Conservation (phyloP, 306 rosid genomes). For the Vicia sativa region DNA sequence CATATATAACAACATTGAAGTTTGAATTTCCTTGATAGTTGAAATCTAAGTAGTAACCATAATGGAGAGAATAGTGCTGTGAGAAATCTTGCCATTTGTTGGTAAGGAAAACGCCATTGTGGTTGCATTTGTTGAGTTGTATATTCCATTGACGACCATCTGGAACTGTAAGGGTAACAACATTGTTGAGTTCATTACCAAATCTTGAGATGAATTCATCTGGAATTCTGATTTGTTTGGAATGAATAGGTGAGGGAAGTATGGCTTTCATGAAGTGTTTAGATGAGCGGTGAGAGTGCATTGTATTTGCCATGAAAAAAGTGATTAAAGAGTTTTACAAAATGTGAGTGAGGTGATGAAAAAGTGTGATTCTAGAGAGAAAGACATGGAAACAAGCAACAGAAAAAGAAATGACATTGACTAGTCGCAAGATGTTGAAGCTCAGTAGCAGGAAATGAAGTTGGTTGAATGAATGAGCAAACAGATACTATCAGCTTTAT, state of each 20-base stretch:
- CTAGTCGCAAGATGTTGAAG: no score
- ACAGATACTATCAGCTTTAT: no score
- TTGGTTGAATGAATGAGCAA: no score
- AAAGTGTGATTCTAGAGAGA: no score
- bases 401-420: no score
- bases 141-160: conserved; percentile 30
- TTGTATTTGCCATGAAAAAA: neutral
- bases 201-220: conserved; percentile 34
- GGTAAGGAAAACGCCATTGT: neutral
- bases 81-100: conserved; percentile 29
- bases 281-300: neutral
- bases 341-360: no score
- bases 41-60: conserved; percentile 34
- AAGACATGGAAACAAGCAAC: no score
- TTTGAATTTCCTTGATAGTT: conserved; percentile 37
- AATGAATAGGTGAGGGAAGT: conserved; percentile 16
- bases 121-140: conserved; percentile 21
- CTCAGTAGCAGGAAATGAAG: no score
- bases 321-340: no score
- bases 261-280: conserved; percentile 13
- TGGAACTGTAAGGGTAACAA: conserved; percentile 27
- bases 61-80: conserved; percentile 24
- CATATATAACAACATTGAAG: conserved; percentile 37
- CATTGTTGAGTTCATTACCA: conserved; percentile 21
- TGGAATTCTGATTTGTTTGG: conserved; percentile 28